phyloP scores from a whole-genome alignment of 768 basidiomycete species.

The Pleurotus cornucopiae region DNA sequence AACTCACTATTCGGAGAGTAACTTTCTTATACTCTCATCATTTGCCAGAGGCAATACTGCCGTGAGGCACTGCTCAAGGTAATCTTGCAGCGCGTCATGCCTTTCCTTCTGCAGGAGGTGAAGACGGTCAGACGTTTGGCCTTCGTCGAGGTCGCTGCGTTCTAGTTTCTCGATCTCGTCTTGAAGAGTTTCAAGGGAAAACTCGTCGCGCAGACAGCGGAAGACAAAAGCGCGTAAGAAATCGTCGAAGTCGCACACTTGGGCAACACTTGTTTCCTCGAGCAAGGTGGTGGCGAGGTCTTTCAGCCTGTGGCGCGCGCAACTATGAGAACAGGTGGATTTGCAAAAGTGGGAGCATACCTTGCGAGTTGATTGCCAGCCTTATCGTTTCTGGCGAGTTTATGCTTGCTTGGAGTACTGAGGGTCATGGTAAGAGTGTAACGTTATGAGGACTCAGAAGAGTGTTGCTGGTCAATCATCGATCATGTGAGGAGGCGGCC shows the following conservation, averaged over 20 bases:
- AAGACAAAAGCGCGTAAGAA: not conserved
- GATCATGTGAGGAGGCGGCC: not conserved
- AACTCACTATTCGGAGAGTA: not conserved
- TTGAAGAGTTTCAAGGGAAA: not conserved
- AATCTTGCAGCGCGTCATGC: not conserved
- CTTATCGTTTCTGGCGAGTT: no score
- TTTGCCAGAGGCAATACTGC: not conserved
- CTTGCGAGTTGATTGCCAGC: no score
- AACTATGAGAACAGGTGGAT: no score
- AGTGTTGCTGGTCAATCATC: no score
- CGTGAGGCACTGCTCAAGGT: not conserved
- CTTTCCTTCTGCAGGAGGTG: not conserved
- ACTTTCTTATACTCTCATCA: not conserved
- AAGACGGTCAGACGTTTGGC: not conserved
- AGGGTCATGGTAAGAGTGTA: no score
- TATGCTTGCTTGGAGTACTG: no score
- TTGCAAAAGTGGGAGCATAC: no score
- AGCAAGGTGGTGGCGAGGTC: not conserved
- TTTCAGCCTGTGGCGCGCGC: no score
- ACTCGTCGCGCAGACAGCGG: not conserved
- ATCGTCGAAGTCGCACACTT: not conserved
- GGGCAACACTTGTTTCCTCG: not conserved
- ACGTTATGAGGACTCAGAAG: no score
- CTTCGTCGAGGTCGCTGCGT: not conserved
- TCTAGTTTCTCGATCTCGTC: not conserved